phyloP scores from a whole-genome alignment of 768 basidiomycete genomes.

The Suillus sp. region DNA sequence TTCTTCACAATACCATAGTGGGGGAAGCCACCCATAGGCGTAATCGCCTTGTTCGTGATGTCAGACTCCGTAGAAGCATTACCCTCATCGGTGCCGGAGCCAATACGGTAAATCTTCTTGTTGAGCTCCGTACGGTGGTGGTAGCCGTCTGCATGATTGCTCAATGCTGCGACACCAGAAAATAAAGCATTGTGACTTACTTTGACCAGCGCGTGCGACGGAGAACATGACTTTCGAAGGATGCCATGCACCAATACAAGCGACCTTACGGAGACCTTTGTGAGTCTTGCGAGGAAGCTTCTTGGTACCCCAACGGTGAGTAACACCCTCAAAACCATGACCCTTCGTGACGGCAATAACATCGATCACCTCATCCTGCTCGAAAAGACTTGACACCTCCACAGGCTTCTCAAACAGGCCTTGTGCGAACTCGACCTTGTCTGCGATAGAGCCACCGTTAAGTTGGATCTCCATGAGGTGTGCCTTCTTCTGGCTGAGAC shows the following conservation, averaged over 20 bases:
- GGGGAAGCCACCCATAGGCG: slow-evolving; percentile 98
- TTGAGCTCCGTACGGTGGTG: slow-evolving; percentile 97
- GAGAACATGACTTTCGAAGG: slow-evolving; percentile 99
- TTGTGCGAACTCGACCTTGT: slow-evolving; percentile 97
- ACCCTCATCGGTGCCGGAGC: slow-evolving; percentile 69
- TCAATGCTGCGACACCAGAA: not conserved
- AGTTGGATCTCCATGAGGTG: slow-evolving; percentile 99
- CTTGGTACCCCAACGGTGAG: slow-evolving; percentile 99
- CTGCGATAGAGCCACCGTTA: slow-evolving; percentile 92
- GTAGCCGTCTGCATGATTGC: slow-evolving; percentile 71
- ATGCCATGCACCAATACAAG: slow-evolving; percentile 98
- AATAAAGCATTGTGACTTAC: slow-evolving; percentile 48
- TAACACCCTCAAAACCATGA: slow-evolving; percentile 99
- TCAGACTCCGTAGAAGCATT: slow-evolving; percentile 96
- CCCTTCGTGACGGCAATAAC: slow-evolving; percentile 98
- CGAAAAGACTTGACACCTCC: slow-evolving; percentile 83
- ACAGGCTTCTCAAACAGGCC: slow-evolving; percentile 96
- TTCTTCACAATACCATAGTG: slow-evolving; percentile 99
- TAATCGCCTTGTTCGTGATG: slow-evolving; percentile 90
- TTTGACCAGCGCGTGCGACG: slow-evolving; percentile 99
- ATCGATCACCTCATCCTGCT: slow-evolving; percentile 96
- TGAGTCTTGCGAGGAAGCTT: slow-evolving; percentile 98
- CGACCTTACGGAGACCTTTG: slow-evolving; percentile 99
- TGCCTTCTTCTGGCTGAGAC: slow-evolving; percentile 98
- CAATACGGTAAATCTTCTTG: slow-evolving; percentile 99